Conservation (phyloP, 176 grass and related monocot species). For the Bolboschoenus planiculmis region DNA sequence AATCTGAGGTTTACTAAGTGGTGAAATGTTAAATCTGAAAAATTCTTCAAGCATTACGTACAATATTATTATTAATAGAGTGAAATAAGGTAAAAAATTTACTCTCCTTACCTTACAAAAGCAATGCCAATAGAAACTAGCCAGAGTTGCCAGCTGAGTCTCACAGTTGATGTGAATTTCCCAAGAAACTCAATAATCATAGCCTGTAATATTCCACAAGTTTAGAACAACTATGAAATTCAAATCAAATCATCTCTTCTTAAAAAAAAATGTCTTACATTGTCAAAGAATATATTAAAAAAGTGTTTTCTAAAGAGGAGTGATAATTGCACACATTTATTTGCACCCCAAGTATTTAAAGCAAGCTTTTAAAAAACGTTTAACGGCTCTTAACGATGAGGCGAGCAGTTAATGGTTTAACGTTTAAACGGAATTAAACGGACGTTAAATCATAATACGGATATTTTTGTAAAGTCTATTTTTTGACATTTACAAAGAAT, state of each 20-base stretch:
- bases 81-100: background rate
- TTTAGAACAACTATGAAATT: conserved; percentile 21
- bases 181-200: conserved; percentile 92
- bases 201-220: conserved; percentile 34
- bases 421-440: too few species aligned
- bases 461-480: too few species aligned
- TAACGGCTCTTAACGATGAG: too few species aligned
- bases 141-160: conserved; percentile 83
- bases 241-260: conserved; percentile 8
- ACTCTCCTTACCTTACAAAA: conserved; percentile 58
- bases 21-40: background rate
- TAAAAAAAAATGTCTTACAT: conserved; percentile 12
- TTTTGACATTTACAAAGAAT: too few species aligned
- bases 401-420: too few species aligned
- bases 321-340: too few species aligned
- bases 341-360: too few species aligned
- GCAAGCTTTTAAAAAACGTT: too few species aligned
- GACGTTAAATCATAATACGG: too few species aligned
- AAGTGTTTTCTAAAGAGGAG: too few species aligned
- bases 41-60: background rate
- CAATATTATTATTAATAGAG: background rate
- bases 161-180: conserved; percentile 84
- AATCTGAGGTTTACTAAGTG: background rate
- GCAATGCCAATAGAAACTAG: conserved; percentile 69
- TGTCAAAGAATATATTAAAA: background rate